Evolutionary conservation across 257 asterid species (phyloP), one percentile per base, ranked within the genome.

Genomic region (Haberlea rhodopensis): DNA sequence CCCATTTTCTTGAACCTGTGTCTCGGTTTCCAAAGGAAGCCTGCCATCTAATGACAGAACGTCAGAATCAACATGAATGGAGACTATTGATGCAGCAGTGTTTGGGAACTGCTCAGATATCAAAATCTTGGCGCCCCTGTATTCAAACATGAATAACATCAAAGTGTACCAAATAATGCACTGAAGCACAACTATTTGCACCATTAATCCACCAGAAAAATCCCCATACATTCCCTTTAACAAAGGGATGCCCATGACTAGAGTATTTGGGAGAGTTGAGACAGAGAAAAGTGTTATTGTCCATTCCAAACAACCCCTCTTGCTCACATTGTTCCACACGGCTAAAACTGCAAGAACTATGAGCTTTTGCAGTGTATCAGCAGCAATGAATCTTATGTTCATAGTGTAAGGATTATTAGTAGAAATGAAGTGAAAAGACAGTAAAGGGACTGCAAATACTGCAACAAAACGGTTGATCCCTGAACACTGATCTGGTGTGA

Each of bases 391-490:
- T 51, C 78, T 57, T 8, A 79, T 57, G 85, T 82, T 82, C 87
- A 82, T 82, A 1, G 72, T n/a, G 19, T 82, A 82, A 8, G 87
- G 87, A 60, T 82, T 66, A 66, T 82, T 82, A 69, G 60, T 62
- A 0, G 87, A 70, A 6, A 82, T 82, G 66, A 82, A 82, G 54
- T 82, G 87, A 48, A 82, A 82, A 1, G 87, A 82, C 7, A 82
- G 77, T 0, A 82, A 72, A 13, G 87, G 87, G 37, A 82, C 87
- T 1, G 87, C 87, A 54, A 82, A 82, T 11, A 82, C 73, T 4
- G 87, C 84, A 3, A 82, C 85, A 58, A 79, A 79, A 20, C 87
- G 75, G 81, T 82, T 82, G 52, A 82, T 82, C 6, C 87, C 87
- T 16, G 87, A 79, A 27, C 87, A 82, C 45, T 82, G 87, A 57